Base-by-base conservation (phyloP, 1,284 basidiomycete genomes). In the Ustilago esculenta region DNA sequence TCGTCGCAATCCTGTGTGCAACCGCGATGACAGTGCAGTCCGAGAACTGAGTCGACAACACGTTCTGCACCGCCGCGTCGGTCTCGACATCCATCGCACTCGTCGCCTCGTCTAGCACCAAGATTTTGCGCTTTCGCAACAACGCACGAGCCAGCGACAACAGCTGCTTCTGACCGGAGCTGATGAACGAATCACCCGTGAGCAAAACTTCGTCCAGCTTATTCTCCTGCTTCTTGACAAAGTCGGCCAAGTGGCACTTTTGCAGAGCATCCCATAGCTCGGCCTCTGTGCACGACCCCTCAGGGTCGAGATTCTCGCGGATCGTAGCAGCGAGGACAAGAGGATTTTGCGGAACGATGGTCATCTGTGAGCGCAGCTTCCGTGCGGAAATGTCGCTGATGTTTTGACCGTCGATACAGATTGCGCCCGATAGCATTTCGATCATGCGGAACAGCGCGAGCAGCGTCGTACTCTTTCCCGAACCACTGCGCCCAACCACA, bases 1-100 rank as follows among this genome's bases (percentile, higher is more conserved):
- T 89, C 5, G 90, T 90, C n/a, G 87, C 85, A 61, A 90, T 82
- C 29, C 90, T 88, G 78, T 91, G 89, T 86, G 77, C 56, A 39
- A 73, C 79, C 11, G 72, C 45, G 51, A 73, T 73, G n/a, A 72
- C 53, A 10, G 69, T 72, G 18, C 46, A 61, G 37, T 42, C 44
- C 11, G 85, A 18, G 33, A 75, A 72, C 33, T 69, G 58, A 3
- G 36, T 68, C 42, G 37, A 43, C n/a, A 73, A 54, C 86, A 74
- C 75, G 88, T 88, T 89, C 68, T 90, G 90, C 59, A 92, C 91
- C 77, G 65, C 44, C n/a, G 53, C 63, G 48, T 73, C 56, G 20
- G 66, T 64, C 33, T 58, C 57, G 11, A 53, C 25, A 30, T 75
- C 75, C 59, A 76, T 70, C 1, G 67, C 64, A 10, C 61, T 64